Evolutionary conservation across 768 basidiomycete genomes (phyloP), one percentile per base, ranked within the genome.

Genomic region (Calocybe indica): DNA sequence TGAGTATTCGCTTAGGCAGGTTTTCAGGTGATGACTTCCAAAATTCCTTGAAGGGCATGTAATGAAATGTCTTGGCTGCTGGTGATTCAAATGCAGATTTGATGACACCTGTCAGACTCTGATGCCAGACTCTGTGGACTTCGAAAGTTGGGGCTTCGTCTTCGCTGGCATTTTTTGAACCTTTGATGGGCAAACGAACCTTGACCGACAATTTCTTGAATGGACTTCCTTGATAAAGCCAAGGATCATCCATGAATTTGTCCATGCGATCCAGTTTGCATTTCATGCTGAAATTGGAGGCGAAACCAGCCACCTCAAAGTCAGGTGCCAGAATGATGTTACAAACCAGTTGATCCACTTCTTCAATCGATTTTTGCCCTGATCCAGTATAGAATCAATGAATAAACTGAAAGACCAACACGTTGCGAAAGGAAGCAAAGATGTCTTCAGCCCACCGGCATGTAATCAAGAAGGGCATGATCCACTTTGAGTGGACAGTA

Each of bases 31-130:
- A 5, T 8, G 35, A 44, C 37, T 52, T 45, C 57, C 56, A 57
- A 35, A 37, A 50, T 12, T 55, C 44, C 12, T 56, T 29, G 43
- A 52, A 64, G 0, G 55, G 60, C 1, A 47, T 54, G 14, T 49
- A 50, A 45, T 63, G 58, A 29, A 59, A 57, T 11, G 36, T 11
- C 14, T 11, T 14, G 11, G 36, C 36, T 11, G 11, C 14, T 11
- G 36, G 36, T 11, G 11, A 11, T 14, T 37, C 11, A 14, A 37
- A 14, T 37, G 36, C 36, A 3, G 36, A 11, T 37, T 11, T 37
- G 14, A 37, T 37, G 36, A 14, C 14, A 11, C 14, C 36, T 4
- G 14, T 14, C 11, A 37, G 11, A 4, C 36, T 37, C 14, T 14
- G 36, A 37, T 37, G 36, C 36, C 36, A 14, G 11, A 37, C 36